Evolutionary conservation across 352 stramenopile genomes (phyloP).

Genomic region (Phytophthora macrochlamydospora): DNA sequence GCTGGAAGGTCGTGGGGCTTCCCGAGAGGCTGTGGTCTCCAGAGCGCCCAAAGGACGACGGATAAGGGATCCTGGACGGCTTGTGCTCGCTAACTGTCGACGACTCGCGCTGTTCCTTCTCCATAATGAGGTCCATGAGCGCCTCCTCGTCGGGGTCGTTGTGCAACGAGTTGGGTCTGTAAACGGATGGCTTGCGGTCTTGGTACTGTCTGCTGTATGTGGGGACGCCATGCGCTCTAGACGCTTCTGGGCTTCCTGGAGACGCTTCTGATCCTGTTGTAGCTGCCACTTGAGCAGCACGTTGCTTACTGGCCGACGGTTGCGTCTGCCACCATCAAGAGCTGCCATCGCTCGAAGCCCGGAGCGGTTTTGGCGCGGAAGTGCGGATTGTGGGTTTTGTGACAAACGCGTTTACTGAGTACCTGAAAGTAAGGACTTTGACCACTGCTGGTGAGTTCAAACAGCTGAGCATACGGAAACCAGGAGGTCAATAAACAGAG

Average conservation of each 20-base stretch:
- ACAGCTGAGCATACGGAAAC: background rate
- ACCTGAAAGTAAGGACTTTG: background rate
- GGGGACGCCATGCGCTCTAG: constrained; percentile 24
- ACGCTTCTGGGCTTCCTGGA: constrained; percentile 21
- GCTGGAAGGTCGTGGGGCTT: constrained; percentile 1
- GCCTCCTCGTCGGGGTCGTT: constrained; percentile 44
- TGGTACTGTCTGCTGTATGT: constrained; percentile 9
- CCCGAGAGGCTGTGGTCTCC: constrained; percentile 13
- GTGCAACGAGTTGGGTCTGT: constrained; percentile 7
- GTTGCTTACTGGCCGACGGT: constrained; percentile 31
- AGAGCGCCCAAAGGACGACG: constrained; percentile 10
- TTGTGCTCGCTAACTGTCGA: constrained; percentile 12
- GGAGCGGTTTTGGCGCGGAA: constrained; percentile 7
- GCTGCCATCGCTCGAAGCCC: constrained; percentile 19
- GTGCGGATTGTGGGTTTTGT: background rate
- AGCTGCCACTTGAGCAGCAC: constrained; percentile 38
- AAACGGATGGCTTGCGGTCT: constrained; percentile 3
- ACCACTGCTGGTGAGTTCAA: background rate
- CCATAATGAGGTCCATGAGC: constrained; percentile 44
- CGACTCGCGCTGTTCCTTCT: constrained; percentile 35
- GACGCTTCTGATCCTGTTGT: constrained; percentile 26
- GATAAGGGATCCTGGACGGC: constrained; percentile 7
- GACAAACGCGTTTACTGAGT: background rate
- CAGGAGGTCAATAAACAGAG: background rate
- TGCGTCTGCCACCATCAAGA: constrained; percentile 14